Evolutionary conservation across 495 filamentous ascomycete species (phyloP).

Genomic region (Penicillium egyptiacum): DNA sequence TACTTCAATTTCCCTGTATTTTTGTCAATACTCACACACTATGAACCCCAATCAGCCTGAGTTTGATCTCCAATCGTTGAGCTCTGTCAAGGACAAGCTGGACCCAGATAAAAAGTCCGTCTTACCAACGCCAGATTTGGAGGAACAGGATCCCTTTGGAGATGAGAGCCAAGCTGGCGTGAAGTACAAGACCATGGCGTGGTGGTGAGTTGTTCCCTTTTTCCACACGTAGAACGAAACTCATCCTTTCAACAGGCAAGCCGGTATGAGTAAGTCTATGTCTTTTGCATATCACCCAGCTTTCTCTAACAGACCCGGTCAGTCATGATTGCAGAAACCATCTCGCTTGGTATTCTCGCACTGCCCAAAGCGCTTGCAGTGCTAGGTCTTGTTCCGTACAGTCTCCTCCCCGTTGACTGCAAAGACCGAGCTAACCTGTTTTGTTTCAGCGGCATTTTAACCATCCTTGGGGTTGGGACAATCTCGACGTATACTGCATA

Average conservation of each 20-base stretch:
- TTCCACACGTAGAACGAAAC: not conserved
- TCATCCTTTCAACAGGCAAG: conserved; percentile 28
- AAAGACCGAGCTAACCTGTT: conserved; percentile 49
- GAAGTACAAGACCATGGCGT: conserved; percentile 39
- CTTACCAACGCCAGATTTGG: not conserved
- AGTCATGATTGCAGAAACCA: conserved; percentile 64
- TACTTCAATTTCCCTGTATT: not conserved
- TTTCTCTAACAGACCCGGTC: conserved; percentile 12
- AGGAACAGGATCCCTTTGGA: conserved; percentile 33
- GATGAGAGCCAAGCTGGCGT: conserved; percentile 30
- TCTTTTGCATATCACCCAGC: not conserved
- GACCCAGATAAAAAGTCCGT: not conserved
- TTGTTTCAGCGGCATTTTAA: conserved; percentile 46
- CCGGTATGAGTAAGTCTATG: conserved; percentile 32
- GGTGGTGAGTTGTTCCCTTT: conserved; percentile 34
- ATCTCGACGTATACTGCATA: conserved; percentile 72
- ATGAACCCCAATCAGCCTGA: not conserved
- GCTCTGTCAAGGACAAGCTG: conserved; percentile 4
- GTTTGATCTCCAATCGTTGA: not conserved
- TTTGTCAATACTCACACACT: not conserved
- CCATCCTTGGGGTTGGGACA: conserved; percentile 60
- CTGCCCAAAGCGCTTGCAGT: conserved; percentile 58
- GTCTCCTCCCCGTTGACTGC: not conserved
- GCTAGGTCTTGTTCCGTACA: conserved; percentile 56
- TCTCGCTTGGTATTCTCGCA: conserved; percentile 61